Conservation (phyloP, 306 rosid species). For the Malus fusca region DNA sequence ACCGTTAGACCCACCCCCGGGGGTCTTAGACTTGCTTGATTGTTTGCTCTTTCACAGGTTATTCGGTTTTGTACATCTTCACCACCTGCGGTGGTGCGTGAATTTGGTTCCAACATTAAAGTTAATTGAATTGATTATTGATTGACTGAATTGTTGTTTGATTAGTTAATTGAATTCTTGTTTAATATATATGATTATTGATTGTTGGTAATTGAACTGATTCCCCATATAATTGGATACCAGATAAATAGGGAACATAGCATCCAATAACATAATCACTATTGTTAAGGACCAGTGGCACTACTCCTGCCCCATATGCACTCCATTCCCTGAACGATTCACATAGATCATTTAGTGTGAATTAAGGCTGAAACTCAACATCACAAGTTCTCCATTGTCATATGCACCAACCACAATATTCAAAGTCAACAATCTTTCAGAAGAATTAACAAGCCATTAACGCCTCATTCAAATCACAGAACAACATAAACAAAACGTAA, state of each 20-base stretch:
- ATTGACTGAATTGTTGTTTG: no score
- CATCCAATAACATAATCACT: constrained; percentile 65
- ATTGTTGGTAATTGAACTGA: neutral
- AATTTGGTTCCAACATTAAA: no score
- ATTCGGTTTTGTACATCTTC: no score
- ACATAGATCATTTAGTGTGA: constrained; percentile 68
- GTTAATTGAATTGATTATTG: no score
- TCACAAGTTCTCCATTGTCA: constrained; percentile 65
- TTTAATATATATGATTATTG: no score
- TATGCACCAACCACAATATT: constrained; percentile 36
- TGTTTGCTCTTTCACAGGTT: no score
- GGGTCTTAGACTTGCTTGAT: no score
- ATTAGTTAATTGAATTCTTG: no score
- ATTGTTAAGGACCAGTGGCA: constrained; percentile 60
- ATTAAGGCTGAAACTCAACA: constrained; percentile 67
- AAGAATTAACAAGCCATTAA: neutral
- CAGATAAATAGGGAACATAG: constrained; percentile 85
- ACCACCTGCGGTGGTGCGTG: no score
- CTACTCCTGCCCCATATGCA: constrained; percentile 74
- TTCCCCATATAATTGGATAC: constrained; percentile 66
- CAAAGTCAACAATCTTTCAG: neutral
- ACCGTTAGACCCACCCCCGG: no score
- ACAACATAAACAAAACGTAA: neutral
- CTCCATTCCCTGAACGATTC: constrained; percentile 91
- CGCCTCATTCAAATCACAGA: neutral